phyloP scores from a whole-genome alignment of 2,329 filamentous ascomycete genomes.

The Claviceps digitariae region DNA sequence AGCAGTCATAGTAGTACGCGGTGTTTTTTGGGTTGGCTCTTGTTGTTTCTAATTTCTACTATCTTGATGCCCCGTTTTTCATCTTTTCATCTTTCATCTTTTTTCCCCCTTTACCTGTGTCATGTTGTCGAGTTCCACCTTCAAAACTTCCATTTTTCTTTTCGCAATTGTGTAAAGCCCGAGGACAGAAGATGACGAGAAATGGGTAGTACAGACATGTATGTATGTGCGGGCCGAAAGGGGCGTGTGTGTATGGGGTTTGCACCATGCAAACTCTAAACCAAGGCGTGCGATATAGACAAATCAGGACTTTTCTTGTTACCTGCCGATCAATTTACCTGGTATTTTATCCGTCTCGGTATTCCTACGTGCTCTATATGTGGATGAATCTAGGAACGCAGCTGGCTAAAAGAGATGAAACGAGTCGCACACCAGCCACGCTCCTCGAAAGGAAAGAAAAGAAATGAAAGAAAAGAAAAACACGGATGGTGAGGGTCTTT shows the following conservation, averaged over 20 bases:
- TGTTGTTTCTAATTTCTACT: slow-evolving; percentile 4
- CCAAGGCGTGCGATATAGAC: slow-evolving; percentile 2
- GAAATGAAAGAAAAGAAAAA: no score
- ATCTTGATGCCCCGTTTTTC: not conserved
- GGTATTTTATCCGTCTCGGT: not conserved
- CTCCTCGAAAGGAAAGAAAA: no score
- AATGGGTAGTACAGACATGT: not conserved
- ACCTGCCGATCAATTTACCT: no score
- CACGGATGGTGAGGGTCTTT: no score
- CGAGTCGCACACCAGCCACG: no score
- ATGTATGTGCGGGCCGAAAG: slow-evolving; percentile 1
- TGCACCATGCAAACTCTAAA: not conserved
- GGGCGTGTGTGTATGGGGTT: not conserved
- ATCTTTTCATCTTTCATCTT: not conserved
- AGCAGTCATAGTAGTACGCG: not conserved
- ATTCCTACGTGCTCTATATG: no score
- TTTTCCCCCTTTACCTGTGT: not conserved
- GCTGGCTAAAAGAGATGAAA: no score
- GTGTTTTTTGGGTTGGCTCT: slow-evolving; percentile 3
- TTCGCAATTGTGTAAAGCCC: not conserved
- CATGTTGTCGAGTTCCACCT: not conserved
- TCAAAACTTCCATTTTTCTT: not conserved
- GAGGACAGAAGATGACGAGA: not conserved
- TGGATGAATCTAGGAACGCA: no score
- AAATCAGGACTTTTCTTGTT: not conserved